A percentile compares a stretch with the other conserved stretches of the same genome.
phyloP scores from a whole-genome alignment of 2,329 filamentous ascomycete genomes.

The Bisporella sp. region DNA sequence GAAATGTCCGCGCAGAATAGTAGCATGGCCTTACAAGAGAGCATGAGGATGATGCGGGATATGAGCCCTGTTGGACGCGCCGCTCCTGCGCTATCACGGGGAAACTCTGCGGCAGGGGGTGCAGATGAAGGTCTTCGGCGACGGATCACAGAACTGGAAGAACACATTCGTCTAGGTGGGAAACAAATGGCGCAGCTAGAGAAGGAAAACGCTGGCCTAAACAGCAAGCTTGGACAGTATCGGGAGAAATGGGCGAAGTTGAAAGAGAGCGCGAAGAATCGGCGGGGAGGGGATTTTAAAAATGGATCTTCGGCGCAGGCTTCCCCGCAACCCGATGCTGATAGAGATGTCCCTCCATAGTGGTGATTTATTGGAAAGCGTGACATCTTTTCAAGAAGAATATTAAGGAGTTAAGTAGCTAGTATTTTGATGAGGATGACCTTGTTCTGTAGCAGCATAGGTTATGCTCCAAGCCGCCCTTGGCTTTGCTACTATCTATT shows the following conservation, averaged over 20 bases:
- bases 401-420: too few relatives aligned
- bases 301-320: too few relatives aligned
- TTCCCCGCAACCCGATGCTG: too few relatives aligned
- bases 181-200: slow-evolving; percentile 58
- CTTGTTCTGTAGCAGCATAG: too few relatives aligned
- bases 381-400: too few relatives aligned
- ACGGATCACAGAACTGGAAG: slow-evolving; percentile 59
- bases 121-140: slow-evolving; percentile 38
- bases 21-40: slow-evolving; percentile 79
- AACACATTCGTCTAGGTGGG: slow-evolving; percentile 49
- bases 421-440: too few relatives aligned
- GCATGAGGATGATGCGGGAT: slow-evolving; percentile 56
- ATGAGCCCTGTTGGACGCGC: slow-evolving; percentile 37
- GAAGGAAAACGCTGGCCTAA: slow-evolving; percentile 53
- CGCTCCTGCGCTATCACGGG: neutral
- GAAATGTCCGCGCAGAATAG: slow-evolving; percentile 87
- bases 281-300: slow-evolving; percentile 19
- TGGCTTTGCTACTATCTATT: too few relatives aligned
- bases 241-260: slow-evolving; percentile 61
- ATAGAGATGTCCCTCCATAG: too few relatives aligned
- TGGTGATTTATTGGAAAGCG: too few relatives aligned
- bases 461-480: too few relatives aligned
- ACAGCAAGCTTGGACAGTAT: slow-evolving; percentile 47
- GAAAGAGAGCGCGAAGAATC: slow-evolving; percentile 53
- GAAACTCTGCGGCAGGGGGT: slow-evolving; percentile 10